Percentiles rank a stretch among this genome's conserved stretches.
Evolutionary conservation across 257 asterid genomes (phyloP).

Genomic region (Forsythia viridissima): DNA sequence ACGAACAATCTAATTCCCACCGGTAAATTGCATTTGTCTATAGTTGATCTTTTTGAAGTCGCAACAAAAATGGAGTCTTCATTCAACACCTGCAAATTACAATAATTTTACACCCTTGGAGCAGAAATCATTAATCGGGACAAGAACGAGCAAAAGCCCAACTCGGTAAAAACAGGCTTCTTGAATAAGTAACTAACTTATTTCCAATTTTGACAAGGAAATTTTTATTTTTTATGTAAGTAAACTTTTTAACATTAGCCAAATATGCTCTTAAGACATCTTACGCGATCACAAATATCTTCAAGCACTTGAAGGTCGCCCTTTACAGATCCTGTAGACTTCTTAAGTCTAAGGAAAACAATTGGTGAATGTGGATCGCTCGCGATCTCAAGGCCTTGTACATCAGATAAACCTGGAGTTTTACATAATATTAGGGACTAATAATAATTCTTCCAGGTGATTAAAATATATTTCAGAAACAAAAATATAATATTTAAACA

Average conservation of each 20-base stretch:
- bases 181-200: background rate
- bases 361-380: slow-evolving; percentile 78
- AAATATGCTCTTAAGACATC: slow-evolving; percentile 14
- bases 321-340: slow-evolving; percentile 63
- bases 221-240: background rate
- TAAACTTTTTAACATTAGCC: background rate
- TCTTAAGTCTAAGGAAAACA: slow-evolving; percentile 60
- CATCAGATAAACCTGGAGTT: slow-evolving; percentile 60
- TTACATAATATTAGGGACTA: background rate
- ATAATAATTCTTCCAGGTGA: background rate
- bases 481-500: background rate
- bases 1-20: slow-evolving; percentile 69
- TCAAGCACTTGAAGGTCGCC: slow-evolving; percentile 72
- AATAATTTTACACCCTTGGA: background rate
- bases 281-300: slow-evolving; percentile 62
- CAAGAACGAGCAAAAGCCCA: background rate
- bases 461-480: background rate
- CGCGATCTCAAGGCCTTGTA: slow-evolving; percentile 57
- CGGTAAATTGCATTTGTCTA: slow-evolving; percentile 84
- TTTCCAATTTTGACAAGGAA: background rate
- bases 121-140: background rate
- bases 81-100: slow-evolving; percentile 61
- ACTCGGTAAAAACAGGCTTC: background rate
- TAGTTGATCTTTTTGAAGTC: slow-evolving; percentile 67
- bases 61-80: slow-evolving; percentile 66